A percentile compares a stretch with the other conserved stretches of the same genome.
Conservation (phyloP, 129 eudicot species). For the Mikania micrantha region DNA sequence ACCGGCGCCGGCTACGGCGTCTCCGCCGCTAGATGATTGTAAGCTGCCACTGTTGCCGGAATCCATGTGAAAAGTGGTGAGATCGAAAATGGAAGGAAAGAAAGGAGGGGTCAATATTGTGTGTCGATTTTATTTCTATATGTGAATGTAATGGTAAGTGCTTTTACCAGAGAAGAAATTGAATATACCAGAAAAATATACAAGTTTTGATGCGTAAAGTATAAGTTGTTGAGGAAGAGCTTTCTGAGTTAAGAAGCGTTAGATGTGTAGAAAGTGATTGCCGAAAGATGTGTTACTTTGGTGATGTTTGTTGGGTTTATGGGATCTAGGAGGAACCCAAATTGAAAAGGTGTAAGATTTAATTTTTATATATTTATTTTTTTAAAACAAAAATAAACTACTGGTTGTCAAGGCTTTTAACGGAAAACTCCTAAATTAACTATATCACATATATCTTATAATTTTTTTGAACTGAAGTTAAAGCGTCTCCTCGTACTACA, state of each 20-base stretch:
- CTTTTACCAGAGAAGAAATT: not conserved
- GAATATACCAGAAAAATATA: not conserved
- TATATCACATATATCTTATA: too few relatives aligned
- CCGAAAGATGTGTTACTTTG: not conserved
- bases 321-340: slow-evolving; percentile 19
- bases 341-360: not conserved
- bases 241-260: not conserved
- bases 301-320: slow-evolving; percentile 19
- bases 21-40: slow-evolving; percentile 52
- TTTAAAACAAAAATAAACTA: too few relatives aligned
- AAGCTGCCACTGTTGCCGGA: slow-evolving; percentile 49
- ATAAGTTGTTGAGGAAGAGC: not conserved
- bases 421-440: too few relatives aligned
- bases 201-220: not conserved
- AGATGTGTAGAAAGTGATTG: not conserved
- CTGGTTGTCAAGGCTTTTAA: too few relatives aligned
- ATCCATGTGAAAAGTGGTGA: slow-evolving; percentile 37
- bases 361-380: not conserved
- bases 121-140: not conserved
- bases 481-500: too few relatives aligned
- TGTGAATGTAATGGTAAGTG: not conserved
- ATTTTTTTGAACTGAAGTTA: too few relatives aligned
- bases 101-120: not conserved
- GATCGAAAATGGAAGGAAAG: slow-evolving; percentile 9
- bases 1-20: too few relatives aligned